A percentile compares a stretch with the other conserved stretches of the same genome.
Conservation (phyloP, 345 rosid genomes). For the Rhizophora mangle region DNA sequence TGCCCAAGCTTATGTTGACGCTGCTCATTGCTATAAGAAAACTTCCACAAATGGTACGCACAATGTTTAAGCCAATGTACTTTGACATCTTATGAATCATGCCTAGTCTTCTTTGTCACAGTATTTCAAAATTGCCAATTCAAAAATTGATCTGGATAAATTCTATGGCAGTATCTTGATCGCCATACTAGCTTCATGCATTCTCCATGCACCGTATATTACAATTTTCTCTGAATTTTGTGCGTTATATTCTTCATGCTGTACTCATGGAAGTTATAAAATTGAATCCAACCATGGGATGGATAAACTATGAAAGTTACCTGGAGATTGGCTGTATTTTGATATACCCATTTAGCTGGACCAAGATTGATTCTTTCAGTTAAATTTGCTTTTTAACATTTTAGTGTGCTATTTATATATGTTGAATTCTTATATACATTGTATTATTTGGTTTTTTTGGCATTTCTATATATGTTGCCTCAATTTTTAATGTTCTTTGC, state of each 20-base stretch:
- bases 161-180: neutral
- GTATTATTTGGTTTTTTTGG: neutral
- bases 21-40: slow-evolving; percentile 88
- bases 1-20: slow-evolving; percentile 79
- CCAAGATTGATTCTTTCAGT: neutral
- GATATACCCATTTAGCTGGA: neutral
- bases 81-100: too few species aligned
- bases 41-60: slow-evolving; percentile 60
- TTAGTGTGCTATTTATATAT: neutral
- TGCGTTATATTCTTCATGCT: neutral
- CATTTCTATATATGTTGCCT: neutral
- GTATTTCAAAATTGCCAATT: neutral
- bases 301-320: too few species aligned
- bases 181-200: neutral
- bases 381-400: neutral
- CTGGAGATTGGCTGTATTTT: too few species aligned
- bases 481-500: slow-evolving; percentile 1
- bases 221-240: too few species aligned
- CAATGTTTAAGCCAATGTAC: neutral
- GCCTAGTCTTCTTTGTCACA: neutral
- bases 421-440: neutral
- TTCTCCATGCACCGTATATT: neutral
- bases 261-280: neutral
- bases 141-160: too few species aligned
- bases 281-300: neutral